Conservation (phyloP, 2,329 filamentous ascomycete species). For the Mycogone perniciosa region DNA sequence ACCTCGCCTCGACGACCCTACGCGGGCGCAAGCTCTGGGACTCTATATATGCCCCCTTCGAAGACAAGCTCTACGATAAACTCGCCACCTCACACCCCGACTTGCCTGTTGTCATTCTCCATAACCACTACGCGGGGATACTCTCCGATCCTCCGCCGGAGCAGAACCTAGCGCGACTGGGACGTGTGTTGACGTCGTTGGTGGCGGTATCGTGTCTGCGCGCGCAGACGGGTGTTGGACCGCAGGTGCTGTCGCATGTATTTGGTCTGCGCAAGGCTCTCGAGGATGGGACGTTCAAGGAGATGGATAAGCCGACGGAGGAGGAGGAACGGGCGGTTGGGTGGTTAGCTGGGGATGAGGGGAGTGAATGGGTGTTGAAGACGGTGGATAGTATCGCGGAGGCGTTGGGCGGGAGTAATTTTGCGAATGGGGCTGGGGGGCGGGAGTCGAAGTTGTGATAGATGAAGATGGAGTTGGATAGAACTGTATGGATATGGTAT, state of each 20-base stretch:
- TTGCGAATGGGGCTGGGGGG: slow-evolving; percentile 21
- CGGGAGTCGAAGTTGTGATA: slow-evolving; percentile 13
- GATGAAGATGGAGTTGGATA: background rate
- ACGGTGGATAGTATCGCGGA: slow-evolving; percentile 40
- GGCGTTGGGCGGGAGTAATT: slow-evolving; percentile 38
- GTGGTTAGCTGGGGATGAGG: slow-evolving; percentile 41
- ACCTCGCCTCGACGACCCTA: slow-evolving; percentile 46
- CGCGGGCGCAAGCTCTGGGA: slow-evolving; percentile 67
- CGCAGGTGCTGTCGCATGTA: slow-evolving; percentile 74
- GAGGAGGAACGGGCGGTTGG: slow-evolving; percentile 28
- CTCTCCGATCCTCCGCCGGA: slow-evolving; percentile 59
- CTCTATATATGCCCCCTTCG: slow-evolving; percentile 69
- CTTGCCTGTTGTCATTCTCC: slow-evolving; percentile 71
- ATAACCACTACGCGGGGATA: slow-evolving; percentile 66
- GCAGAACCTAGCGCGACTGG: slow-evolving; percentile 47
- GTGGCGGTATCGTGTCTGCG: slow-evolving; percentile 69
- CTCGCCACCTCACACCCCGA: slow-evolving; percentile 74
- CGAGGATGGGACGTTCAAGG: slow-evolving; percentile 54
- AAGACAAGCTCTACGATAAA: slow-evolving; percentile 62
- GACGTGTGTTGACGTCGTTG: slow-evolving; percentile 64
- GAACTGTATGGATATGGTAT: background rate
- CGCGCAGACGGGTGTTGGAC: slow-evolving; percentile 74
- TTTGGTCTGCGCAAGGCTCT: slow-evolving; percentile 74
- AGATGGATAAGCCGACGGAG: slow-evolving; percentile 24
- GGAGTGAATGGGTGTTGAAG: slow-evolving; percentile 40